Evolutionary conservation across 371 early-diverging fungal species (phyloP).

Genomic region (Coemansia sp.): DNA sequence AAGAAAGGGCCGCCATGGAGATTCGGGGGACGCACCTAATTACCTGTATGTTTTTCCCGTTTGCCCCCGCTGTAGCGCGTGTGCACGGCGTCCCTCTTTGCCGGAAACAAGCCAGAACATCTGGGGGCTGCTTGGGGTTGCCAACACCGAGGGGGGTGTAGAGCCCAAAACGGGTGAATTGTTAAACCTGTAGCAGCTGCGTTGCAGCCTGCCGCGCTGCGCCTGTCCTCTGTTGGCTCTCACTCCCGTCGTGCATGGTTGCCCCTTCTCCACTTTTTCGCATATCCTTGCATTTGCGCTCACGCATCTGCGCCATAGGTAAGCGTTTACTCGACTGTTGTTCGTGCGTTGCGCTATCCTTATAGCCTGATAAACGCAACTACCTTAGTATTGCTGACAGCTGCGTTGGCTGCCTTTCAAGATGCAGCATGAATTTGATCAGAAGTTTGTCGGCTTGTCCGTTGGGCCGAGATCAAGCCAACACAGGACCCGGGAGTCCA

Average conservation of each 20-base stretch:
- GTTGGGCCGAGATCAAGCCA: background rate
- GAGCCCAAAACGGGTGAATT: conserved; percentile 5
- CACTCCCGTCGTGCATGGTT: conserved; percentile 9
- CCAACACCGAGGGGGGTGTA: conserved; percentile 4
- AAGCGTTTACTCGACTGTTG: background rate
- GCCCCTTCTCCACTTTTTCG: background rate
- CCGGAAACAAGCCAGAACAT: background rate
- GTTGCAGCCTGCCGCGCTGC: background rate
- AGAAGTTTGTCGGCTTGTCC: background rate
- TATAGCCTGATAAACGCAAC: background rate
- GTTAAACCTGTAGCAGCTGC: conserved; percentile 4
- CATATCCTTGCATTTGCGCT: conserved; percentile 7
- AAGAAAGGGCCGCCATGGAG: background rate
- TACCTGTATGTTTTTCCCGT: background rate
- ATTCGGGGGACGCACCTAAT: background rate
- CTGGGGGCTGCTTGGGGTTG: background rate
- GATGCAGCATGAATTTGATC: background rate
- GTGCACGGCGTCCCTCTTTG: background rate
- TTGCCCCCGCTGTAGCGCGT: background rate
- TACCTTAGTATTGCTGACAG: background rate
- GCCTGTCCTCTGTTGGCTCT: conserved; percentile 5
- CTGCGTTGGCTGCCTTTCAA: background rate
- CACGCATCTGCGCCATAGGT: conserved; percentile 3
- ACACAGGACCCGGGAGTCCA: background rate
- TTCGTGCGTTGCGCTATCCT: background rate